Conservation (phyloP, 2,329 filamentous ascomycete species). For the Arthrobotrys sinensis region DNA sequence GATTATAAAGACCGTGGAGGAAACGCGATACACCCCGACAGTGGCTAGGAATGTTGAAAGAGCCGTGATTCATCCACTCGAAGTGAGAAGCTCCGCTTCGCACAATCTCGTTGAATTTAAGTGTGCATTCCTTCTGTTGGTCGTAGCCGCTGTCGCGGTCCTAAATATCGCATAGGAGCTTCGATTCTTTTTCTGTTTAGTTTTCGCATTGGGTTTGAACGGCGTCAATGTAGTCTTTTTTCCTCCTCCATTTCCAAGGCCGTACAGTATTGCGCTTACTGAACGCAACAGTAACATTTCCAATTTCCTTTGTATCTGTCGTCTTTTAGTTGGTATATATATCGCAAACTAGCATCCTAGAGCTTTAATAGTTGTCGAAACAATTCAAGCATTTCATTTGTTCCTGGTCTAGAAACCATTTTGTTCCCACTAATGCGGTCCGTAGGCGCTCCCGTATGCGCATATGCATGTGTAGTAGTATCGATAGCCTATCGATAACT, state of each 20-base stretch:
- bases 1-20: background rate
- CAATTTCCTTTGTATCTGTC: too few relatives aligned
- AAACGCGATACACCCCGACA: conserved; percentile 25
- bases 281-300: too few relatives aligned
- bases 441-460: too few relatives aligned
- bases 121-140: background rate
- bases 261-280: background rate
- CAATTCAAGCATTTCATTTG: too few relatives aligned
- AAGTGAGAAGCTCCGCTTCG: conserved; percentile 26
- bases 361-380: too few relatives aligned
- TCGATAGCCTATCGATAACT: background rate
- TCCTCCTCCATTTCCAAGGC: background rate
- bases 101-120: background rate
- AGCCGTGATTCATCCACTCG: conserved; percentile 8
- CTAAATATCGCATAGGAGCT: background rate
- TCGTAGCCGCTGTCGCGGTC: background rate
- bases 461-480: background rate
- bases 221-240: conserved; percentile 7
- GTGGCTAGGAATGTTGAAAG: background rate
- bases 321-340: too few relatives aligned
- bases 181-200: background rate
- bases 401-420: too few relatives aligned
- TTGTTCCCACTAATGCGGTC: too few relatives aligned
- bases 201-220: conserved; percentile 4
- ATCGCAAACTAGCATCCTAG: too few relatives aligned